Base-by-base conservation (phyloP, 2,329 filamentous ascomycete genomes). In the Hymenoscyphus linearis region DNA sequence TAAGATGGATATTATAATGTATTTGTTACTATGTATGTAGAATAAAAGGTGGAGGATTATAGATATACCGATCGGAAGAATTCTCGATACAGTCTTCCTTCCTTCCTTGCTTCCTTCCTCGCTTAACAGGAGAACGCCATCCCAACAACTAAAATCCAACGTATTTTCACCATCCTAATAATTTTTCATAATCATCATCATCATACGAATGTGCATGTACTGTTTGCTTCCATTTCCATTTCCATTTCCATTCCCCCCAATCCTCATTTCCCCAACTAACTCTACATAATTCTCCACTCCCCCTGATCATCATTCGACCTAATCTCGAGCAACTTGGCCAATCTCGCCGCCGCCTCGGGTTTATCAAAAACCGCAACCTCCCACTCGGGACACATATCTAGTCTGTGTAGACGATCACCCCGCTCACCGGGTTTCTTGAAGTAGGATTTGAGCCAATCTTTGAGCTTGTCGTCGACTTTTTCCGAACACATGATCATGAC, bases 401-500 rank as follows among this genome's bases (percentile, higher is more conserved):
- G n/a, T 12, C 44, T n/a, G 9, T 9, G 26, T 6, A 36, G 22
- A 3, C 59, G 25, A 47, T 57, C 44, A 18, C 44, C 53, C 40
- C 26, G 37, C 14, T 35, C 54, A 18, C 26, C 40, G 40, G n/a
- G 25, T 22, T 40, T 16, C 25, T 25, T 53, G 18, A 60, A 37
- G 31, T 60, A 53, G 18, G 7, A 34, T 44, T 52, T 60, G 22
- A 68, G 16, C 56, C 66, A 57, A 37, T 62, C 60, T 34, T 59
- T 16, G 44, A 68, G 35, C 10, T 59, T 61, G 5, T 68, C 66
- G n/a, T 68, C 67, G 1, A 70, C 69, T 27, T 64, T 69, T n/a
- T 62, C 60, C 1, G 59, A 60, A 31, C 62, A 66, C 26, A 66
- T 27, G 1, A 71, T 55, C 31, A 61, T 62, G 1, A 60, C 58